Base-by-base conservation (phyloP, 768 basidiomycete genomes). In the Clathrus columnatus region DNA sequence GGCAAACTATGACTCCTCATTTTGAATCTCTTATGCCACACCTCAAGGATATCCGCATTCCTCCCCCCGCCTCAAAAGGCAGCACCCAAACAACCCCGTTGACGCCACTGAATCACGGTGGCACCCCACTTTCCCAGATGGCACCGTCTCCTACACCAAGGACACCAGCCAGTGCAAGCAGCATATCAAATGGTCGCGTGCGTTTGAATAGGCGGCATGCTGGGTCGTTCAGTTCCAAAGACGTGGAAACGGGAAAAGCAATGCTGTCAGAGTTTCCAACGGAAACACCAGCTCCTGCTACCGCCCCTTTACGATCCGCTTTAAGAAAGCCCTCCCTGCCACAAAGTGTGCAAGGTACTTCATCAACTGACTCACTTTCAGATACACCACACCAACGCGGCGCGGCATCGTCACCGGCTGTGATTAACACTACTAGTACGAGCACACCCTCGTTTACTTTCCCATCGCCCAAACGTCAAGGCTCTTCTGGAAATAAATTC, bases 161-260 rank as follows among this genome's bases (percentile, higher is more conserved):
- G 7, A 68, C 69, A 27, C 65, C 68, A 26, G 64, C 68, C 54
- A 54, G 67, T 42, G 48, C 42, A 21, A 43, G n/a, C 17, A 47
- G 51, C n/a, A 23, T 20, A 14, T 57, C 59, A 23, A 66, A 62
- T 56, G 76, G 69, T 54, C 75, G 77, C 57, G 69, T 68, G 23
- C 81, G 82, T 24, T 83, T 78, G 48, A 77, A 81, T 21, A 76
- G 92, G 44, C 77, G 93, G 32, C 88, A 95, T 67, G 93, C 89
- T 5, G 93, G 93, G n/a, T 95, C 93, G 3, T 97, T 95, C 72
- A 95, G 93, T 59, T 83, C 78, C 23, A 87, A 91, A 64, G 93
- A 96, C 65, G 87, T 95, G 5, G 85, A 95, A 65, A 83, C 89
- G 50, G 93, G 93, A 41, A 90, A 84, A 68, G 74, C 80, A 53